Base-by-base conservation (phyloP, 2,329 filamentous ascomycete species). In the Claviceps purpurea region DNA sequence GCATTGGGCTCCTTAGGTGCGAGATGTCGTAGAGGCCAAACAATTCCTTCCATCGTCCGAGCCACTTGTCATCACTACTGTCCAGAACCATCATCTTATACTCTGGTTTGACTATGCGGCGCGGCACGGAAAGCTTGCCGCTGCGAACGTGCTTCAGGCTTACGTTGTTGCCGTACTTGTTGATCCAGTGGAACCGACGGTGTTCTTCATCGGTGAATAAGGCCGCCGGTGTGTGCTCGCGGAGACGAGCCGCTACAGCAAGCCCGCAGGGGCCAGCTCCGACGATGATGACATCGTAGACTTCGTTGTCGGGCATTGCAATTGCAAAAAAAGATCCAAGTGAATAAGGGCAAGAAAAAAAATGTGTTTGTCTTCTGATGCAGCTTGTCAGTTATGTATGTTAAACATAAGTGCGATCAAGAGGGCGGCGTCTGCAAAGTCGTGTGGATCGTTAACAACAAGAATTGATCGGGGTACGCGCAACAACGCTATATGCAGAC, bases 131-230 rank as follows among this genome's bases (percentile, higher is more conserved):
- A 43, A 59, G 53, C 58, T 67, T 68, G 51, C 67, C 57, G 49
- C 63, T 61, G 55, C 66, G 61, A n/a, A 66, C 62, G 22, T 69
- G 61, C 52, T 80, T 82, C 55, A 84, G 70, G 7, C 73, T 73
- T 65, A 81, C 78, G 34, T 78, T 76, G 30, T 73, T 73, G 30
- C 76, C 75, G 61, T 87, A 78, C 52, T 81, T 83, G 53, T 75
- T 75, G 52, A 89, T 82, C 83, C 85, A 89, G 64, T 87, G 81
- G 63, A 87, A 91, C n/a, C 87, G 76, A 43, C 84, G 80, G 60
- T 91, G 86, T 61, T 91, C 87, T 58, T 87, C 85, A 61, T 91
- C 86, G 0, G 87, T 90, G 67, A 91, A 91, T 50, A 89, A 79
- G 1, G 87, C 85, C 0, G 84, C 87, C 0, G 87, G 87, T 0